Evolutionary conservation across 1,284 basidiomycete species (phyloP).

Genomic region (Taiwanofungus camphoratus): DNA sequence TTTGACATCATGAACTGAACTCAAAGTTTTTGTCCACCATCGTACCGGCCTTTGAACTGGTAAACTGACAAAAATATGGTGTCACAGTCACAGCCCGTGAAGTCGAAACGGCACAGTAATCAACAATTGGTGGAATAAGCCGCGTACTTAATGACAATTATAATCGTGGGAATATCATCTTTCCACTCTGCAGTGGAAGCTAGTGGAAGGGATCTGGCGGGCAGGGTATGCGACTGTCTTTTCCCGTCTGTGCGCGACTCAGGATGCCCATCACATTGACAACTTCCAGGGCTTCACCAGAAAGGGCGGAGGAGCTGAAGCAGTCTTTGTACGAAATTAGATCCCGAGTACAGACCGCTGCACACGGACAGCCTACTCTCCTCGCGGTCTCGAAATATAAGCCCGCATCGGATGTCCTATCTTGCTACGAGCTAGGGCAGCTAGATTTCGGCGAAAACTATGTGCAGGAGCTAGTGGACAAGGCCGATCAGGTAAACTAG

Average conservation of each 20-base stretch:
- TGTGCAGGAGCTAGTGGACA: constrained; percentile 92
- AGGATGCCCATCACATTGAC: background rate
- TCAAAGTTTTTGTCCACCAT: too few species aligned
- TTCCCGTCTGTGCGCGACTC: background rate
- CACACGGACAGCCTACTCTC: constrained; percentile 35
- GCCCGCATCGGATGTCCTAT: constrained; percentile 81
- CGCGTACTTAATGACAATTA: too few species aligned
- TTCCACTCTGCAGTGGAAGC: too few species aligned
- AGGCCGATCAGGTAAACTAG: constrained; percentile 64
- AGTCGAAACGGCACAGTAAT: too few species aligned
- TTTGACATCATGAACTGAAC: too few species aligned
- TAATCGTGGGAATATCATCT: too few species aligned
- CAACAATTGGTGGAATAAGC: too few species aligned
- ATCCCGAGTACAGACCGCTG: constrained; percentile 37
- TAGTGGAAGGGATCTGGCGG: too few species aligned
- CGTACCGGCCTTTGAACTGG: too few species aligned
- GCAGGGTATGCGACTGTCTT: constrained; percentile 1
- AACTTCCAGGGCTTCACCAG: constrained; percentile 10
- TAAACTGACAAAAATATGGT: too few species aligned
- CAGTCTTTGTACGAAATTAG: constrained; percentile 47
- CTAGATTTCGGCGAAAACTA: constrained; percentile 98
- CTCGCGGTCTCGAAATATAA: constrained; percentile 97
- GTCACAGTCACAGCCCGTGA: too few species aligned
- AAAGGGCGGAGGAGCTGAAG: constrained; percentile 42
- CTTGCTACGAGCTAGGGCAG: constrained; percentile 77